phyloP scores from a whole-genome alignment of 768 basidiomycete species.

The Neoboletus brunneissimus region DNA sequence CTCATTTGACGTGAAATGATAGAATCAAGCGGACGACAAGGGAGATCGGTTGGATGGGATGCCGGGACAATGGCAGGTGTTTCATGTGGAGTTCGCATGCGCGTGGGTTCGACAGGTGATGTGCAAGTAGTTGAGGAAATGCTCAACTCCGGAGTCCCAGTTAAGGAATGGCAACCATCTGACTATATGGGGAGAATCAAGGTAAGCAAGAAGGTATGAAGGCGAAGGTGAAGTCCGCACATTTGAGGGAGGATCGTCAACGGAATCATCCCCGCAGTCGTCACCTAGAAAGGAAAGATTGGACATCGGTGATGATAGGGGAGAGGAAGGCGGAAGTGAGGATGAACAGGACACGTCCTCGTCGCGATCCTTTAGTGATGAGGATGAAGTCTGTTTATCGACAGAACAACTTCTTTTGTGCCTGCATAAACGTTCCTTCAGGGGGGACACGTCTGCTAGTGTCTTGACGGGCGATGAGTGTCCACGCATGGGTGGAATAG shows the following conservation, averaged over 20 bases:
- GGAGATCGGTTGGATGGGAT: background rate
- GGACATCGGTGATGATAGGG: constrained; percentile 43
- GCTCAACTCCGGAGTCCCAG: constrained; percentile 13
- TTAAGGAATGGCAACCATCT: constrained; percentile 1
- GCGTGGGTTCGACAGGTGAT: constrained; percentile 11
- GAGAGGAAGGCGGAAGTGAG: constrained; percentile 41
- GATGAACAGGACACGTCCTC: constrained; percentile 24
- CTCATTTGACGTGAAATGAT: background rate
- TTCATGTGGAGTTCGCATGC: background rate
- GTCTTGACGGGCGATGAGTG: constrained; percentile 25
- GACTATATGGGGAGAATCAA: constrained; percentile 12
- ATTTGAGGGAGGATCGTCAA: constrained; percentile 22
- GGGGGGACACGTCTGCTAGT: constrained; percentile 1
- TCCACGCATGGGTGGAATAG: constrained; percentile 14
- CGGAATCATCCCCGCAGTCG: constrained; percentile 10
- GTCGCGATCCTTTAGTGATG: constrained; percentile 8
- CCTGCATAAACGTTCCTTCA: constrained; percentile 1
- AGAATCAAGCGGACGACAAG: background rate
- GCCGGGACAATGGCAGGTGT: background rate
- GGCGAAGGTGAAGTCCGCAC: constrained; percentile 25
- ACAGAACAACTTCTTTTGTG: background rate
- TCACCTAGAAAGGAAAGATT: constrained; percentile 35
- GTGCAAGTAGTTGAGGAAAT: constrained; percentile 7
- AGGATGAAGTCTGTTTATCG: background rate
- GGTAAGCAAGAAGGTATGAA: background rate